Base-by-base conservation (phyloP, 1,284 basidiomycete species). In the Malassezia obtusa region DNA sequence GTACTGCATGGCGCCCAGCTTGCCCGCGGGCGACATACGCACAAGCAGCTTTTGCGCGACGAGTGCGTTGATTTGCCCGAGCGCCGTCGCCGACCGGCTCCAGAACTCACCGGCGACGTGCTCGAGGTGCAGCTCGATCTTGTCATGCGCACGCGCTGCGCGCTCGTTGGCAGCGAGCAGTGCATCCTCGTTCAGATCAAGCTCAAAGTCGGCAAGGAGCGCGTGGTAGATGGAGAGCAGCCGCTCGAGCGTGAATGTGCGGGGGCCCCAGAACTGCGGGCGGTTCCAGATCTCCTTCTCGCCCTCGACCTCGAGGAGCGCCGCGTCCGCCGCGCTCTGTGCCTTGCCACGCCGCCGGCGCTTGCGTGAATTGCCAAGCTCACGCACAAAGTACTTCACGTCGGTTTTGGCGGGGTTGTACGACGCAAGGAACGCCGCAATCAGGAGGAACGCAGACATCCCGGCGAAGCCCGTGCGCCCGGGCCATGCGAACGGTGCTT, bases 361-460 rank as follows among this genome's bases (percentile, higher is more conserved):
- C 52, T 59, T 12, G 57, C 57, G 30, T 51, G 54, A 49, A 52
- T 52, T 17, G 56, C 56, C 38, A 49, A 65, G 40, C 58, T 70
- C 67, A 7, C 64, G 61, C 15, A 70, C 44, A 45, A 65, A 70
- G 47, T 68, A 67, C 24, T 63, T 56, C 59, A 87, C 51, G 71
- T 94, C 90, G 6, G 82, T 83, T 64, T 83, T 85, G 0, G 83
- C 74, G 0, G 89, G 89, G 71, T 94, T 94, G 53, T 85, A 87
- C 40, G 85, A 87, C 2, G 88, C 88, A 30, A 91, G 76, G 71
- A 85, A 94, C 0, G 85, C 81, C 0, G 89, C 86, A 8, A 92
- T 74, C 11, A 92, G 76, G 17, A 92, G 78, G 65, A 84, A 90
- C 60, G 84, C 84, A 12, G 52, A 55, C 19, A 63, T 59, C 35